Base-by-base conservation (phyloP, 1,284 basidiomycete species). In the Mixia osmundae region DNA sequence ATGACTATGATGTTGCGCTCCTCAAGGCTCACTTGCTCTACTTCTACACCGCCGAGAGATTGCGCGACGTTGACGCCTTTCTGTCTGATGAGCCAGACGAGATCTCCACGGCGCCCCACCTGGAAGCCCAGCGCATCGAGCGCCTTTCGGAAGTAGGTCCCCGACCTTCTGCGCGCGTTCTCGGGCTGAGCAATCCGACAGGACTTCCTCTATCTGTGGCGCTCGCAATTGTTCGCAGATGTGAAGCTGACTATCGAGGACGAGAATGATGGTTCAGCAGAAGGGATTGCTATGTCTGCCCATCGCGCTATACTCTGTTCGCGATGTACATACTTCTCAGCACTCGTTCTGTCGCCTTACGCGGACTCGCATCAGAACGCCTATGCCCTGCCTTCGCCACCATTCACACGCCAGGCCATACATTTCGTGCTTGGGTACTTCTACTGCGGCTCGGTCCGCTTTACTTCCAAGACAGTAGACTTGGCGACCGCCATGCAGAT, bases 161-260 rank as follows among this genome's bases (percentile, higher is more conserved):
- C n/a, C n/a, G n/a, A n/a, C n/a, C n/a, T n/a, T n/a, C n/a, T n/a
- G n/a, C n/a, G n/a, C n/a, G n/a, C n/a, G n/a, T n/a, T n/a, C n/a
- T n/a, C n/a, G n/a, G n/a, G n/a, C 8, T 25, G 6, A 5, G 14
- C 18, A 3, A 6, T 26, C 11, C 22, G 19, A 22, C 76, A 83
- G 55, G 85, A 91, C 54, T 63, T 91, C 23, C 78, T 87, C 20
- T 91, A 76, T 62, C 87, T 87, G 80, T 91, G 85, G 85, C 62
- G 83, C 20, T 79, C 76, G 12, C 71, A 82, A 38, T 68, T 94
- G 10, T 94, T 85, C 56, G 77, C 78, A 2, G 85, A 94, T 55
- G 69, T 85, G 12, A 68, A 72, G 36, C 73, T 94, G 41, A 65
- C 73, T 1, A 67, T 50, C n/a, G 36, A 38, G 20, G 41, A 41